phyloP scores from a whole-genome alignment of 2,329 filamentous ascomycete species.

The Aureobasidium pullulans region DNA sequence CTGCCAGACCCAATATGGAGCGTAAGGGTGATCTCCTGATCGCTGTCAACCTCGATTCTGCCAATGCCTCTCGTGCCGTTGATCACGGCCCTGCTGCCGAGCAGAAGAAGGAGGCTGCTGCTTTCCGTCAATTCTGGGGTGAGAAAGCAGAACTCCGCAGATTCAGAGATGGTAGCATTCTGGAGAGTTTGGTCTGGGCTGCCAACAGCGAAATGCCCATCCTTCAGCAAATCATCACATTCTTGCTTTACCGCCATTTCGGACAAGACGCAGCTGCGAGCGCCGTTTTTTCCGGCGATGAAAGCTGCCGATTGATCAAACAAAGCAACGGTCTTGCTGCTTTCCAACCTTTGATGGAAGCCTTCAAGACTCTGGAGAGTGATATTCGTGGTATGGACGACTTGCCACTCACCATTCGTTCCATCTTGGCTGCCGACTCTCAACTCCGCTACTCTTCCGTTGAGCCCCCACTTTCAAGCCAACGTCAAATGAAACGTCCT shows the following conservation, averaged over 20 bases:
- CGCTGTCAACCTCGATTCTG: slow-evolving; percentile 64
- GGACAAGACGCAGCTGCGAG: slow-evolving; percentile 47
- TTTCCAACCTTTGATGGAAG: slow-evolving; percentile 63
- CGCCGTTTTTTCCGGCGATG: slow-evolving; percentile 38
- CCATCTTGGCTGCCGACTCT: slow-evolving; percentile 65
- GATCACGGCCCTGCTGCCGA: slow-evolving; percentile 86
- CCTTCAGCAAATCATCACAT: slow-evolving; percentile 70
- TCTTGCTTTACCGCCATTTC: slow-evolving; percentile 65
- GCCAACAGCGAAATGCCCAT: slow-evolving; percentile 53
- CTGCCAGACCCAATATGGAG: slow-evolving; percentile 19
- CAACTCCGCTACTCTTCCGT: slow-evolving; percentile 68
- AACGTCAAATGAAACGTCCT: slow-evolving; percentile 43
- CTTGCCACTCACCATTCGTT: slow-evolving; percentile 79
- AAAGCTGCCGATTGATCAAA: slow-evolving; percentile 39
- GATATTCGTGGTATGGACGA: slow-evolving; percentile 71
- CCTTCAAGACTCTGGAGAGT: slow-evolving; percentile 66
- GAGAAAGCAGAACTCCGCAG: slow-evolving; percentile 85
- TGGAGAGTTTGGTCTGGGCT: slow-evolving; percentile 84
- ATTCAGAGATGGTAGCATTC: slow-evolving; percentile 90
- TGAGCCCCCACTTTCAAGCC: slow-evolving; percentile 42
- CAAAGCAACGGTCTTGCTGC: slow-evolving; percentile 33
- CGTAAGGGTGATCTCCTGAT: slow-evolving; percentile 45
- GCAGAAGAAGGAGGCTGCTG: slow-evolving; percentile 70
- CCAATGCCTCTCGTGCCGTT: slow-evolving; percentile 65
- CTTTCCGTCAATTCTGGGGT: slow-evolving; percentile 90